Percentiles rank a stretch among this genome's conserved stretches.
Conservation (phyloP, 2,329 filamentous ascomycete species). For the Monosporascus sp. region DNA sequence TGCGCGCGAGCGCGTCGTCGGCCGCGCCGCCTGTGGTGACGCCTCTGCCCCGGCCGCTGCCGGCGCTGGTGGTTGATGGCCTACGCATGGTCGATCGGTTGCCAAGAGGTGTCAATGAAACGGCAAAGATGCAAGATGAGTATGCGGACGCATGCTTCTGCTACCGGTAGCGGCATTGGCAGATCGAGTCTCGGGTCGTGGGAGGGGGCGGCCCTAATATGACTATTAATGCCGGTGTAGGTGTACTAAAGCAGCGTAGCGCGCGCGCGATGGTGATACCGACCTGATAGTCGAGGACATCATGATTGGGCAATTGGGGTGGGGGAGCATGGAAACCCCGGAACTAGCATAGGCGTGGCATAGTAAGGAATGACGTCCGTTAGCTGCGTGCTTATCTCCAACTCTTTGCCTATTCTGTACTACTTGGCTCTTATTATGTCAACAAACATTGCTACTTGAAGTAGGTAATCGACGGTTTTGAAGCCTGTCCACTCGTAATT, state of each 20-base stretch:
- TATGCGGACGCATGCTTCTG: no score
- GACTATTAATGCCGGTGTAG: background rate
- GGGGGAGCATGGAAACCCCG: background rate
- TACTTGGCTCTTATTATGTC: background rate
- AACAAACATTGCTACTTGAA: no score
- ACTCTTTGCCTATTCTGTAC: background rate
- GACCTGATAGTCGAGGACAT: background rate
- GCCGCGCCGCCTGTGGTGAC: constrained; percentile 27
- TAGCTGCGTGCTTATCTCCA: background rate
- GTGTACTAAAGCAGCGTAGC: background rate
- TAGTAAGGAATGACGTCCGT: no score
- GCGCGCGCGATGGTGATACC: background rate
- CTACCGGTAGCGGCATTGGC: background rate
- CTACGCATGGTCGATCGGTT: background rate
- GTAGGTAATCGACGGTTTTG: no score
- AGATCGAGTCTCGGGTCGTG: background rate
- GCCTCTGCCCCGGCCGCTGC: background rate
- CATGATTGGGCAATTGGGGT: background rate
- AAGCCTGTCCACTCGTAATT: no score
- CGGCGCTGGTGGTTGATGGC: background rate
- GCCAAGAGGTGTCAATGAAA: background rate
- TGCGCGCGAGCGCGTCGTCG: constrained; percentile 56
- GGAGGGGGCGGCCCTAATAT: background rate
- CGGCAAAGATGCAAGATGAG: no score
- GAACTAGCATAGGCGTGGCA: background rate